Percentiles rank a stretch among this genome's conserved stretches.
Evolutionary conservation across 129 eudicot species (phyloP).

Genomic region (Chrysanthemum lavandulifolium): DNA sequence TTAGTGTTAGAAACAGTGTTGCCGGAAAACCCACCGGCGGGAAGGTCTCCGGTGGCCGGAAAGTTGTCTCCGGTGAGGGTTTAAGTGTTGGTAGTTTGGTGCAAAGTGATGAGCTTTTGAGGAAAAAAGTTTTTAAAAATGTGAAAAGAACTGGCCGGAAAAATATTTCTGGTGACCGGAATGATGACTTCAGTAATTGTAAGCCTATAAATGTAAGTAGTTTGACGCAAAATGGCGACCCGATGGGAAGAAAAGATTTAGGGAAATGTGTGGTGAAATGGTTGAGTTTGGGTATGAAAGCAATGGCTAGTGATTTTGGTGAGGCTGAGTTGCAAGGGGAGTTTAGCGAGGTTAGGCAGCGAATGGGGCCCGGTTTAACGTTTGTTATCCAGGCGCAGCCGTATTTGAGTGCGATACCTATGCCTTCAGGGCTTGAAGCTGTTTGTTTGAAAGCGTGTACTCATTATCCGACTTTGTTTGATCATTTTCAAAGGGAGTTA

Average conservation of each 20-base stretch:
- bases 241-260: constrained; percentile 72
- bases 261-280: constrained; percentile 78
- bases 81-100: background rate
- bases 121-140: background rate
- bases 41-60: too few relatives aligned
- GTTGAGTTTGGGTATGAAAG: constrained; percentile 85
- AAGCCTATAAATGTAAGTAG: constrained; percentile 37
- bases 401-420: constrained; percentile 74
- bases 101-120: background rate
- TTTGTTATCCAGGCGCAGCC: constrained; percentile 94
- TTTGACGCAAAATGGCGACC: constrained; percentile 71
- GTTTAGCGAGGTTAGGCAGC: constrained; percentile 59
- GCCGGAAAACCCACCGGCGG: too few relatives aligned
- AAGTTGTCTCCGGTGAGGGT: too few relatives aligned
- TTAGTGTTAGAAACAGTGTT: too few relatives aligned
- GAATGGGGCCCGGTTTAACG: constrained; percentile 88
- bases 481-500: constrained; percentile 90
- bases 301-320: constrained; percentile 83
- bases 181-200: constrained; percentile 3
- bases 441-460: constrained; percentile 86
- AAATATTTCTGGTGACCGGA: background rate
- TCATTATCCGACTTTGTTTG: constrained; percentile 89
- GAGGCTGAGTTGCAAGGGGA: constrained; percentile 76
- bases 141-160: background rate
- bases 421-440: constrained; percentile 82